These are phyloP conservation scores for Penicillium flavigenum DNA, from an alignment of 495 filamentous ascomycete species.

Conservation along the genomic window DNA sequence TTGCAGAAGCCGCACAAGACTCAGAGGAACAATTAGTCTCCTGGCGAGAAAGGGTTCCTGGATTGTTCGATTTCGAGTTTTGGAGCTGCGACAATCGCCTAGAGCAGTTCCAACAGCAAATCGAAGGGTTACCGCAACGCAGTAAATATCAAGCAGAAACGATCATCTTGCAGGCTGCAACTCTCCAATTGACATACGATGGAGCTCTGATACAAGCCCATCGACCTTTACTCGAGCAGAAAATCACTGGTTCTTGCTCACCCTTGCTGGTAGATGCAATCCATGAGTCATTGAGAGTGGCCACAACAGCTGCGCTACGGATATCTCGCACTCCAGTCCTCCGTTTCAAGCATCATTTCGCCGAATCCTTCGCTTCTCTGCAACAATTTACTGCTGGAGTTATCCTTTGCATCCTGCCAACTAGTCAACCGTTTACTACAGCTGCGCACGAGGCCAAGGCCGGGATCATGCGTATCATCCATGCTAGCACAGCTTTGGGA, in stretches of 20 bases:
- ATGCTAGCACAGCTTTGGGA: conserved; percentile 15
- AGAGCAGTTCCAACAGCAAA: conserved; percentile 8
- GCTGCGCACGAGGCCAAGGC: conserved; percentile 21
- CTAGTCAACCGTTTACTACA: conserved; percentile 20
- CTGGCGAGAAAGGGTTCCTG: conserved; percentile 14
- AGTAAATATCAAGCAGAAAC: conserved; percentile 19
- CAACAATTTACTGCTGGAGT: conserved; percentile 26
- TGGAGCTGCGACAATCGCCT: conserved; percentile 12
- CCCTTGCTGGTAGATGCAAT: conserved; percentile 16
- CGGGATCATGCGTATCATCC: conserved; percentile 24
- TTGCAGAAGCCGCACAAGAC: conserved; percentile 15
- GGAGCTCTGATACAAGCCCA: conserved; percentile 21
- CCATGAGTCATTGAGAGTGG: conserved; percentile 16
- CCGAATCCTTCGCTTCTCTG: conserved; percentile 20
- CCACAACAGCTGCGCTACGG: conserved; percentile 23
- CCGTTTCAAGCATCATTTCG: conserved; percentile 23
- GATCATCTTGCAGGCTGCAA: conserved; percentile 23
- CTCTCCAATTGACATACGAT: conserved; percentile 23
- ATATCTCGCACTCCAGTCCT: conserved; percentile 23
- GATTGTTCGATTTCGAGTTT: conserved; percentile 16
- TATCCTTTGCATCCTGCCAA: conserved; percentile 26
- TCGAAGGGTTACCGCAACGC: conserved; percentile 7
- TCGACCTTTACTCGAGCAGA: conserved; percentile 18
- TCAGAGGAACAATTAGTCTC: conserved; percentile 2
- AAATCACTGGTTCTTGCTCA: conserved; percentile 5